Evolutionary conservation across 352 stramenopile genomes (phyloP).

Genomic region (Pythium dissimile): DNA sequence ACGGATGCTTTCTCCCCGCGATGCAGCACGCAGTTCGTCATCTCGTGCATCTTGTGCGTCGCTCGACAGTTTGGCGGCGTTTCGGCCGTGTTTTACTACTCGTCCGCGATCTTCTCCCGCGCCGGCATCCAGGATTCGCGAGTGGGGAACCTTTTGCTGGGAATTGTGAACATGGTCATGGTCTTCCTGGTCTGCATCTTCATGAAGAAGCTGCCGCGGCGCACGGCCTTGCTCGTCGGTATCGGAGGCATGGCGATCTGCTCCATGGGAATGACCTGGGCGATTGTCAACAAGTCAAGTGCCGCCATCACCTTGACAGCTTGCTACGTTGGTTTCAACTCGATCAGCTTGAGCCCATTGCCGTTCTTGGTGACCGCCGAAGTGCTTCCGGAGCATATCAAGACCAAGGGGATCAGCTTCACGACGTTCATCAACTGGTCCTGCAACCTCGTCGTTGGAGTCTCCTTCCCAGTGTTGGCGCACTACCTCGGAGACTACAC

Average conservation of each 20-base stretch:
- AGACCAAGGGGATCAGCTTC: slow-evolving; percentile 31
- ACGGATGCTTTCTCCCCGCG: slow-evolving; percentile 25
- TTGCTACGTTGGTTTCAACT: slow-evolving; percentile 35
- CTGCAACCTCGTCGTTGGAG: slow-evolving; percentile 32
- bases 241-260: slow-evolving; percentile 35
- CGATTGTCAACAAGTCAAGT: slow-evolving; percentile 25
- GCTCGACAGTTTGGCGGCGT: slow-evolving; percentile 37
- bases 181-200: slow-evolving; percentile 25
- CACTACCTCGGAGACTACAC: slow-evolving; percentile 31
- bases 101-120: slow-evolving; percentile 31
- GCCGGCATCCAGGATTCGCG: slow-evolving; percentile 38
- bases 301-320: slow-evolving; percentile 28
- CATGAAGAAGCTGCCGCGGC: slow-evolving; percentile 32
- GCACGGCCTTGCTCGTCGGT: slow-evolving; percentile 23
- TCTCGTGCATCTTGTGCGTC: slow-evolving; percentile 32
- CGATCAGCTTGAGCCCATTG: slow-evolving; percentile 35
- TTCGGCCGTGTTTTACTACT: slow-evolving; percentile 45
- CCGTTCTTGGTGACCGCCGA: slow-evolving; percentile 37
- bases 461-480: slow-evolving; percentile 31
- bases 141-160: slow-evolving; percentile 31
- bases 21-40: slow-evolving; percentile 31
- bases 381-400: slow-evolving; percentile 40
- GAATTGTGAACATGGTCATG: slow-evolving; percentile 25
- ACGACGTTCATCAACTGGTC: slow-evolving; percentile 38
- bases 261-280: slow-evolving; percentile 31